Evolutionary conservation across 163 green algal genomes (phyloP).

Genomic region (Scenedesmus sp.): DNA sequence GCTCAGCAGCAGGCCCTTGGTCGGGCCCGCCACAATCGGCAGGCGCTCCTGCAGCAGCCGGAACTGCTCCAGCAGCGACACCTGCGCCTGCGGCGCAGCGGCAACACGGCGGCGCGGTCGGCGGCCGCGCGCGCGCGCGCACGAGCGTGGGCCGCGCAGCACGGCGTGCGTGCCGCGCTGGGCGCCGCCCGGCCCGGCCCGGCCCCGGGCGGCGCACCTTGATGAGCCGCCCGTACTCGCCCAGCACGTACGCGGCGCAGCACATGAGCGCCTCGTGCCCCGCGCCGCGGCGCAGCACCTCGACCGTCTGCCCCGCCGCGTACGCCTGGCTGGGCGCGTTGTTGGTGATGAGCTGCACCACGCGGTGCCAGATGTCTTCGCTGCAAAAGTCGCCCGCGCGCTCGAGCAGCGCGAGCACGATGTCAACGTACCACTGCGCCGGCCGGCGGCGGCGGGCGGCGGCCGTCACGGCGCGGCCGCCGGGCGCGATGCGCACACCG

Average conservation of each 20-base stretch:
- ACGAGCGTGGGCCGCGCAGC: too few species aligned
- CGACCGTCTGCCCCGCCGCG: constrained; percentile 75
- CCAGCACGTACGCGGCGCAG: constrained; percentile 87
- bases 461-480: too few species aligned
- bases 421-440: constrained; percentile 73
- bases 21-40: constrained; percentile 57
- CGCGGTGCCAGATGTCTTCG: constrained; percentile 96
- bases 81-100: constrained; percentile 46
- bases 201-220: neutral
- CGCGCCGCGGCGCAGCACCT: constrained; percentile 29
- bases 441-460: neutral
- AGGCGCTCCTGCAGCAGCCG: constrained; percentile 82
- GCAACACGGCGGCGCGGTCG: too few species aligned
- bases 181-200: too few species aligned
- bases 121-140: too few species aligned
- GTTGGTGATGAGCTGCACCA: constrained; percentile 97
- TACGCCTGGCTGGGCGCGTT: constrained; percentile 89
- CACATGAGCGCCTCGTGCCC: constrained; percentile 74
- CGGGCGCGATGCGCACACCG: neutral
- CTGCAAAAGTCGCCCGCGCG: constrained; percentile 91
- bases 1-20: constrained; percentile 87
- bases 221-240: constrained; percentile 90
- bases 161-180: too few species aligned
- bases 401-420: constrained; percentile 82
- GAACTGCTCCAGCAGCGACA: constrained; percentile 79